Evolutionary conservation across 2,329 filamentous ascomycete genomes (phyloP), one percentile per base, ranked within the genome.

Genomic region (Cercospora brassicicola): DNA sequence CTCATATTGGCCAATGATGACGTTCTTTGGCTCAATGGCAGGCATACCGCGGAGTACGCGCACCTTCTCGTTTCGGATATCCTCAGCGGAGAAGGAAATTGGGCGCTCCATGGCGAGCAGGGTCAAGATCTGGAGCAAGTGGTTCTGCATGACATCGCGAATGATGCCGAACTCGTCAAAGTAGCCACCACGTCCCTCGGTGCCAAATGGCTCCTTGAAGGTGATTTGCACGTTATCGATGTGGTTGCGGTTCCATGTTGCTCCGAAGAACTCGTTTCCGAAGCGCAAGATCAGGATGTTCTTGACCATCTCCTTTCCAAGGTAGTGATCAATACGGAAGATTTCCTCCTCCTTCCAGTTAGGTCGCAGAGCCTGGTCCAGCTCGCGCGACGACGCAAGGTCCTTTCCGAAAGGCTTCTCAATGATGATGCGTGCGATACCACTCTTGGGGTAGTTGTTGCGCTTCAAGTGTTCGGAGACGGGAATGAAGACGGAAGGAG

Each of bases 301-400:
- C 89, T 99, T 99, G 77, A 99, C 95, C 95, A 99, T 99, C 84
- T 99, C 95, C 87, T 99, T 99, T 77, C 96, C 96, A 59, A 99
- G 89, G 82, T 99, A 99, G 84, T 99, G 95, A 81, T 99, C 95
- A 78, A 99, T 99, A 79, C 95, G 93, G 89, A 96, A 99, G 74
- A 99, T 90, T 84, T 99, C 95, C 64, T 98, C 94, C 83, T 99
- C 96, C 78, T 92, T 95, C 96, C 95, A 99, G 84, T 99, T 93
- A 53, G 95, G 95, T 79, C 94, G 92, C 71, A 99, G 88, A 7
- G 95, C 96, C 81, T 92, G 93, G 80, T 98, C 94, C 69, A 99
- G 88, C 82, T 97, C 93, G 68, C 95, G 90, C 64, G 95, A 98
- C 84, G 94, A 97, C 66, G 87, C 89, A 70, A 99, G 88, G 80